These are phyloP conservation scores for Triangularia setosa DNA, from an alignment of 2,329 filamentous ascomycete species.

Conservation along the genomic window DNA sequence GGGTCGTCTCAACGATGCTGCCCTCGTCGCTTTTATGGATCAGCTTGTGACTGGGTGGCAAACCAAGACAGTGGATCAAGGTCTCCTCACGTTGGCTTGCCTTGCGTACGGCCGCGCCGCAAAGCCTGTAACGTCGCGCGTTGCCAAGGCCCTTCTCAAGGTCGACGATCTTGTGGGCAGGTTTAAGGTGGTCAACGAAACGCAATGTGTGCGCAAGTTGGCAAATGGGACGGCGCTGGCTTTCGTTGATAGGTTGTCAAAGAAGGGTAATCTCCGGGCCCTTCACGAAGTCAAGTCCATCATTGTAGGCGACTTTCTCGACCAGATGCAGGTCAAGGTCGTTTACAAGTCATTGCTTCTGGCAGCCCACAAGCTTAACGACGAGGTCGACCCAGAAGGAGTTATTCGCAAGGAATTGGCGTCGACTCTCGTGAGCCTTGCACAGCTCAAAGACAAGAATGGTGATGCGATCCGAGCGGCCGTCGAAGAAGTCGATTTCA, in stretches of 20 bases:
- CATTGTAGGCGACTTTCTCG: slow-evolving; percentile 56
- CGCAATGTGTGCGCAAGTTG: slow-evolving; percentile 67
- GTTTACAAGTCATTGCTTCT: slow-evolving; percentile 63
- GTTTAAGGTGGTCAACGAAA: slow-evolving; percentile 58
- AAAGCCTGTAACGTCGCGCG: slow-evolving; percentile 63
- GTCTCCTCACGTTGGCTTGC: slow-evolving; percentile 74
- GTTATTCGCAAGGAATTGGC: slow-evolving; percentile 61
- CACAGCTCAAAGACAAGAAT: slow-evolving; percentile 53
- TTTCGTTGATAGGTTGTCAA: slow-evolving; percentile 57
- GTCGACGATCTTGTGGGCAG: slow-evolving; percentile 56
- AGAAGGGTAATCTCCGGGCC: slow-evolving; percentile 54
- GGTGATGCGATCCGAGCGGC: slow-evolving; percentile 64
- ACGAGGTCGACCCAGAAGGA: slow-evolving; percentile 50
- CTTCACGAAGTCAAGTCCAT: slow-evolving; percentile 59
- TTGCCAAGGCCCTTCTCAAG: slow-evolving; percentile 66
- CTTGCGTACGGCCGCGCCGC: slow-evolving; percentile 75
- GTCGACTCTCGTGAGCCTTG: slow-evolving; percentile 62
- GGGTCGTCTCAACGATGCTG: slow-evolving; percentile 69
- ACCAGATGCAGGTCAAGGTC: slow-evolving; percentile 59
- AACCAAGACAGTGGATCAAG: slow-evolving; percentile 66
- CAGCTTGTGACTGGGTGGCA: slow-evolving; percentile 77
- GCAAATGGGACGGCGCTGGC: slow-evolving; percentile 68
- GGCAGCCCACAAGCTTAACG: slow-evolving; percentile 54
- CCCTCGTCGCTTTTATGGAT: slow-evolving; percentile 86
- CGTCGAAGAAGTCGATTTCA: slow-evolving; percentile 63